phyloP scores from a whole-genome alignment of 176 grass and related monocot species.

The Carex scoparia region DNA sequence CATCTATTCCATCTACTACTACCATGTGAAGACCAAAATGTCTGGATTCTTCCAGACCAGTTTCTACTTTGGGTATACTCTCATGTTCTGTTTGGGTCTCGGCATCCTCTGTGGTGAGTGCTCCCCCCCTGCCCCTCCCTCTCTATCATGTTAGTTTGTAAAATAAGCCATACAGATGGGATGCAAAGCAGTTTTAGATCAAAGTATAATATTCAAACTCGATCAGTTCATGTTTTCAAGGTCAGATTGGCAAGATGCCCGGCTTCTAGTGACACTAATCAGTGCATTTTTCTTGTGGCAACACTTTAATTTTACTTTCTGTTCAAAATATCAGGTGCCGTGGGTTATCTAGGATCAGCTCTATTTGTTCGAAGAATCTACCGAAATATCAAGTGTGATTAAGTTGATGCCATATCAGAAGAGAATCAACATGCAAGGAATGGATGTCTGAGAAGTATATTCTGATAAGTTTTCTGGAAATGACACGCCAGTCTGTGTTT shows the following conservation, averaged over 20 bases:
- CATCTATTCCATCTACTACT: slow-evolving; percentile 94
- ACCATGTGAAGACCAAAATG: slow-evolving; percentile 97
- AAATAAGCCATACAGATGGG: too few relatives aligned
- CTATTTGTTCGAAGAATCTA: slow-evolving; percentile 99
- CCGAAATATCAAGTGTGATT: slow-evolving; percentile 99
- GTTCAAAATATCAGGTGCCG: slow-evolving; percentile 55
- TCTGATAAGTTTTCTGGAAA: slow-evolving; percentile 48
- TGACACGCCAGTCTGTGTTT: slow-evolving; percentile 38
- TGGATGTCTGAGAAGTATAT: slow-evolving; percentile 33
- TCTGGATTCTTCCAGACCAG: slow-evolving; percentile 99
- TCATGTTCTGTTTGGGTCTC: slow-evolving; percentile 96
- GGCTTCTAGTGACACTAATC: not conserved
- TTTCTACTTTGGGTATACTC: slow-evolving; percentile 97
- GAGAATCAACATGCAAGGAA: slow-evolving; percentile 27
- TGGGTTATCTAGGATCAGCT: slow-evolving; percentile 86
- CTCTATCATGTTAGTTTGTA: too few relatives aligned
- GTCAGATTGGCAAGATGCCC: not conserved
- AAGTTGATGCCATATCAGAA: slow-evolving; percentile 36
- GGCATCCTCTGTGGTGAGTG: slow-evolving; percentile 93
- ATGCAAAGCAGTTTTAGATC: not conserved
- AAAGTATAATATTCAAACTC: not conserved
- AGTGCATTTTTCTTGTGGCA: not conserved
- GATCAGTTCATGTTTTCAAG: not conserved
- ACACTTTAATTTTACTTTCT: not conserved
- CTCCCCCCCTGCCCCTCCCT: not conserved